Conservation (phyloP, 345 rosid species). For the Citrus glauca region DNA sequence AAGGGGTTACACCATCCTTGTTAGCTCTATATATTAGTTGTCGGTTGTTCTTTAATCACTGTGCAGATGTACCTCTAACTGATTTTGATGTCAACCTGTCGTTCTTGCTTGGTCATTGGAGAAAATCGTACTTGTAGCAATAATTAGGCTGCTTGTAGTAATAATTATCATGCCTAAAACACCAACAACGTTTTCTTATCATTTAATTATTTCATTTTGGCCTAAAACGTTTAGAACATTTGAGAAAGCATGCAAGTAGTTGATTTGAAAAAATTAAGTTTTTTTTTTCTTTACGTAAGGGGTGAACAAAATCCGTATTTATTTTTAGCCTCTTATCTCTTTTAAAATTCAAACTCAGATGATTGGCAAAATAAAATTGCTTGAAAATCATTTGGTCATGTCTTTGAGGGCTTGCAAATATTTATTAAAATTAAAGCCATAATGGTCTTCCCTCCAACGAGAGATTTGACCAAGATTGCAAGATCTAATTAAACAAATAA, state of each 20-base stretch:
- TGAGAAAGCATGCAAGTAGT: not conserved
- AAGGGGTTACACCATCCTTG: slow-evolving; percentile 13
- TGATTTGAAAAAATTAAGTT: not conserved
- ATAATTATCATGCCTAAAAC: not conserved
- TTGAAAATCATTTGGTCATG: too few relatives aligned
- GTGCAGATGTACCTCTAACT: slow-evolving; percentile 14
- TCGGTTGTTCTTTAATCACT: slow-evolving; percentile 25
- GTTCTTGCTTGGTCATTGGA: not conserved
- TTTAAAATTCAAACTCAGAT: too few relatives aligned
- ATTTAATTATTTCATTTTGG: not conserved
- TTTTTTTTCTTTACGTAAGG: too few relatives aligned
- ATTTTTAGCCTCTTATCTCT: too few relatives aligned
- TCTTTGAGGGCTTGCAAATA: too few relatives aligned
- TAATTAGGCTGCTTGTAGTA: not conserved
- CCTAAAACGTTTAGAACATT: not conserved
- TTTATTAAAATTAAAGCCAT: too few relatives aligned
- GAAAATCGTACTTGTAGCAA: not conserved
- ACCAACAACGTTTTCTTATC: not conserved
- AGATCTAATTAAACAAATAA: too few relatives aligned
- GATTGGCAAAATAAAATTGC: too few relatives aligned
- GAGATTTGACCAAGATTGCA: too few relatives aligned
- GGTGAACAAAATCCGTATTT: too few relatives aligned
- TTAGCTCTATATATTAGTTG: slow-evolving; percentile 18
- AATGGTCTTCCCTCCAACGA: too few relatives aligned
- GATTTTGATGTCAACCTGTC: slow-evolving; percentile 24